Percentiles rank a stretch among this genome's conserved stretches.
Conservation (phyloP, 2,329 filamentous ascomycete species). For the Incumbomyces delicatus region DNA sequence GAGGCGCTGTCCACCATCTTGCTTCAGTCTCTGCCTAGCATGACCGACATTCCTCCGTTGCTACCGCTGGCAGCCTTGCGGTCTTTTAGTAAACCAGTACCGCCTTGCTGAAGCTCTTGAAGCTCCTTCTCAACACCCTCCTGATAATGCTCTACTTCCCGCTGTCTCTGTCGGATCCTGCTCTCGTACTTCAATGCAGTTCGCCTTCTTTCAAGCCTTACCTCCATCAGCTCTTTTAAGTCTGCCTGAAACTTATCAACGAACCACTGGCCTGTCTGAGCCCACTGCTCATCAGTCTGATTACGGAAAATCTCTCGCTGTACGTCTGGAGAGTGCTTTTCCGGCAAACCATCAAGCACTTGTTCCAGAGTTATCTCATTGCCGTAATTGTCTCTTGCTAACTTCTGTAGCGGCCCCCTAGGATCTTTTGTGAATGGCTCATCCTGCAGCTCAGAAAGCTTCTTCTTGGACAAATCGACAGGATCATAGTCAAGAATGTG, state of each 20-base stretch:
- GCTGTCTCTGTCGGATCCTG: constrained; percentile 45
- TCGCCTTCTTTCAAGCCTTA: constrained; percentile 45
- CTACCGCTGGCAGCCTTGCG: not conserved
- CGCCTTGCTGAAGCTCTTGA: constrained; percentile 45
- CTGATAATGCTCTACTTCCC: constrained; percentile 40
- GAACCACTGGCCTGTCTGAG: constrained; percentile 53
- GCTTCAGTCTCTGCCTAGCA: not conserved
- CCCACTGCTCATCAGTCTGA: constrained; percentile 48
- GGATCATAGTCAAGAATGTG: constrained; percentile 37
- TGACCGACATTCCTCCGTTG: not conserved
- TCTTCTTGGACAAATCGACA: constrained; percentile 35
- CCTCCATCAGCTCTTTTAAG: constrained; percentile 41
- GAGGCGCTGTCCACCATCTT: too few relatives aligned
- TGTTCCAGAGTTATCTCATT: constrained; percentile 24
- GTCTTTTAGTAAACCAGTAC: constrained; percentile 39
- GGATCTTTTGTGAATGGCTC: constrained; percentile 41
- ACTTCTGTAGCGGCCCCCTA: constrained; percentile 19
- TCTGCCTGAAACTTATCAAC: constrained; percentile 45
- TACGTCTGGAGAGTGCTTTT: constrained; percentile 32
- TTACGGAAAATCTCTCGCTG: constrained; percentile 39
- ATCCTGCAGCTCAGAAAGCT: constrained; percentile 38
- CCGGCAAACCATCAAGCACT: constrained; percentile 28
- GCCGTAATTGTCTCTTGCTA: constrained; percentile 11
- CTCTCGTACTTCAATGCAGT: constrained; percentile 45
- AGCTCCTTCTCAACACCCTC: constrained; percentile 41